Evolutionary conservation across 306 rosid genomes (phyloP), one percentile per base, ranked within the genome.

Genomic region (Cicer pinnatifidum): DNA sequence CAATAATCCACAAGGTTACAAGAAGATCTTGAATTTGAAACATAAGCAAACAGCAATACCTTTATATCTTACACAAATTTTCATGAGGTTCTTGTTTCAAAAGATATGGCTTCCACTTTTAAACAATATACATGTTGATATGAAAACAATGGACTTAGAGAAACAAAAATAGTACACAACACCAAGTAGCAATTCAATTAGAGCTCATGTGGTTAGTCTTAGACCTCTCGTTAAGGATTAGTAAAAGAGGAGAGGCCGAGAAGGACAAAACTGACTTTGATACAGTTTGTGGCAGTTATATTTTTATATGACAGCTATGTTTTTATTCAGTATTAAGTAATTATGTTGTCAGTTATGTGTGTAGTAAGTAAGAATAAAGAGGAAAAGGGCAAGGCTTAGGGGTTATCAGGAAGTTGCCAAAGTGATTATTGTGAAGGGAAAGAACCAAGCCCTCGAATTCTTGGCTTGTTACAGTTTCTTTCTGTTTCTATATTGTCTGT

Each of bases 1-100:
- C 28, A 56, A 75, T 11, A 39, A 76, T 47, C 59, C 53, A 50
- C 5, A 28, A 28, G 35, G 35, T 28, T 28, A 28, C 35, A 28
- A 28, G 35, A 28, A 67, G 67, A 72, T 19, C 19, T 44, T 40
- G 67, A 64, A 17, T 19, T 35, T 19, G 41, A 57, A 13, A 63
- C 6, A 20, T 17, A 69, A 68, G 19, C 12, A 68, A 35, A 63
- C 33, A 38, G 44, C 15, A 50, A 62, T 4, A 8, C 28, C 50
- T 60, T 57, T 40, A 60, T 11, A 50, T 50, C 47, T 46, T 48
- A 48, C 52, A 48, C 12, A 48, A 46, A 19, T 40, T 40, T 35
- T 3, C 9, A 19, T 41, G 20, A 23, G 67, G 28, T 39, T 39
- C 9, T 40, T 39, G 12, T 40, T 61, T 61, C 47, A 62, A 13